Base-by-base conservation (phyloP, 768 basidiomycete genomes). In the Boletus speciosus region DNA sequence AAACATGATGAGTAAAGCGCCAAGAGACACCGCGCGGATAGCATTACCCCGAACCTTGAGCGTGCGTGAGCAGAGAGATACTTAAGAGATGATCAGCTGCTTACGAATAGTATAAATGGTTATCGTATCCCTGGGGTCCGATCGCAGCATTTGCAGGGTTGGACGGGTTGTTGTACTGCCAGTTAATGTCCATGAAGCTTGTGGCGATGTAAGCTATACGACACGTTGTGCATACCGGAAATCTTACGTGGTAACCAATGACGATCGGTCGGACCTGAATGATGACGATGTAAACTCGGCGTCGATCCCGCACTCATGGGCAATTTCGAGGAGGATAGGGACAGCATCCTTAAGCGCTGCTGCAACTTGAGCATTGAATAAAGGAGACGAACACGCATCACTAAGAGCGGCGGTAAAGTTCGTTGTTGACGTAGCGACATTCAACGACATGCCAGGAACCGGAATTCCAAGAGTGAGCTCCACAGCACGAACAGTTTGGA, bases 111-210 rank as follows among this genome's bases (percentile, higher is more conserved):
- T 90, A 92, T 15, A 92, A 64, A 68, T 91, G 90, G 50, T 89
- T 86, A 61, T 92, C 90, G 59, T 91, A 92, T 25, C 71, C 73
- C 60, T 87, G 85, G 12, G 88, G 85, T 1, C 90, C 90, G 40
- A 79, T 77, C 5, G 78, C 77, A 25, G 84, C 88, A 47, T 82
- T 74, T 7, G 84, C 82, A 14, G 90, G 90, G 63, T 92, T 92
- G 6, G 86, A 12, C 16, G 82, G 86, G 67, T 81, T 76, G 61
- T 85, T 77, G 65, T 75, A 68, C 62, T 92, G 90, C 90, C 90
- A 92, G 55, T 81, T 82, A 44, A 87, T 63, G 59, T 92, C 88
- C 88, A 90, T 90, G 66, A 90, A 90, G 59, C 88, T 91, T 58
- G 6, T 27, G 4, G n/a, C 7, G 19, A 44, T 5, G 27, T 66